These are phyloP conservation scores for Aureobasidium zeae DNA, from an alignment of 2,329 filamentous ascomycete genomes.

Conservation along the genomic window DNA sequence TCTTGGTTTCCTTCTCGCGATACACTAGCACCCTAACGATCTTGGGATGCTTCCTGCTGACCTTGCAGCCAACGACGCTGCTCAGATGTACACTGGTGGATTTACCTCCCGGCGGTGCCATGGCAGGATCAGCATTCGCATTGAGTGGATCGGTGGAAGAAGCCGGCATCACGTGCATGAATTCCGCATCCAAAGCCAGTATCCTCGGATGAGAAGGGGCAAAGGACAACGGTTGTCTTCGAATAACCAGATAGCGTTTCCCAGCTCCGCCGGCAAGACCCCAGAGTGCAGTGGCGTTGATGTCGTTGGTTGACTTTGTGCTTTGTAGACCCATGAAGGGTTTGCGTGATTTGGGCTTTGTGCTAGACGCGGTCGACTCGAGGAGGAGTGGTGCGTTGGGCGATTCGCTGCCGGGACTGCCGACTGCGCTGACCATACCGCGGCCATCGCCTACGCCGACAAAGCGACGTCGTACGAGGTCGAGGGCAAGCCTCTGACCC, in stretches of 20 bases:
- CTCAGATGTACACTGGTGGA: conserved; percentile 73
- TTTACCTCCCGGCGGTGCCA: conserved; percentile 40
- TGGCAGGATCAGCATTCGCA: conserved; percentile 22
- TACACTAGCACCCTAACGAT: conserved; percentile 74
- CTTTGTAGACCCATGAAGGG: conserved; percentile 15
- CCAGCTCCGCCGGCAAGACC: conserved; percentile 21
- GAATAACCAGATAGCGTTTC: conserved; percentile 69
- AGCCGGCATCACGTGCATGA: conserved; percentile 70
- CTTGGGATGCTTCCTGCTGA: conserved; percentile 67
- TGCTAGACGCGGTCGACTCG: conserved; percentile 39
- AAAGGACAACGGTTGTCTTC: conserved; percentile 75
- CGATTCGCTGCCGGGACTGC: conserved; percentile 60
- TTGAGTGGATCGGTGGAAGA: conserved; percentile 26
- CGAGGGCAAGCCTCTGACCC: conserved; percentile 63
- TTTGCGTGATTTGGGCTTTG: conserved; percentile 38
- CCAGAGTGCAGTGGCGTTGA: conserved; percentile 19
- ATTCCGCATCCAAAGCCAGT: conserved; percentile 74
- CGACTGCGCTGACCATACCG: conserved; percentile 47
- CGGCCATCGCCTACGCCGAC: conserved; percentile 41
- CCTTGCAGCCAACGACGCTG: conserved; percentile 73
- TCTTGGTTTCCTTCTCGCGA: conserved; percentile 64
- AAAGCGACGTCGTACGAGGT: conserved; percentile 66
- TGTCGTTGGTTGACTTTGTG: conserved; percentile 36
- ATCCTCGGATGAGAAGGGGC: conserved; percentile 66
- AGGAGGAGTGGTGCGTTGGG: conserved; percentile 58